phyloP scores from a whole-genome alignment of 257 asterid species.

The Paraleonurus japonicus region DNA sequence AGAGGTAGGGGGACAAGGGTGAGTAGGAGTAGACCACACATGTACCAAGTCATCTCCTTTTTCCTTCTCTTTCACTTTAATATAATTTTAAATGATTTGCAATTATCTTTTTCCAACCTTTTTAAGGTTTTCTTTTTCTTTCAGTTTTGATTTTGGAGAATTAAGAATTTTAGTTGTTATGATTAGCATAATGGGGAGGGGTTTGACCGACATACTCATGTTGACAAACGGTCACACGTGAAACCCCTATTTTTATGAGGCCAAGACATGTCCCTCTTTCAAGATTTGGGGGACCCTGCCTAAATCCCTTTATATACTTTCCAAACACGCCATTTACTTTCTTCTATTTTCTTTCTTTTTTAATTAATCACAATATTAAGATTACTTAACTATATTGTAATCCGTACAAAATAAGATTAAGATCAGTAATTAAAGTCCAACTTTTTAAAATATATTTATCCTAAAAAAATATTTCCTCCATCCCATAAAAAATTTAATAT shows the following conservation, averaged over 20 bases:
- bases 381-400: background rate
- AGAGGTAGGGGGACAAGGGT: slow-evolving; percentile 16
- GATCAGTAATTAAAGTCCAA: too few species aligned
- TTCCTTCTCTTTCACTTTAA: slow-evolving; percentile 19
- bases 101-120: slow-evolving; percentile 22
- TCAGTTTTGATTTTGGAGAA: slow-evolving; percentile 10
- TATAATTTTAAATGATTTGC: slow-evolving; percentile 20
- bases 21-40: slow-evolving; percentile 44
- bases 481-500: too few species aligned
- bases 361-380: background rate
- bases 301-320: slow-evolving; percentile 8
- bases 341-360: background rate
- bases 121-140: slow-evolving; percentile 23
- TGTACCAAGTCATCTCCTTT: slow-evolving; percentile 29
- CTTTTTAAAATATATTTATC: too few species aligned
- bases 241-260: slow-evolving; percentile 38
- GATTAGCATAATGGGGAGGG: slow-evolving; percentile 40
- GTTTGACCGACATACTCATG: slow-evolving; percentile 62
- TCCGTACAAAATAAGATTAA: background rate
- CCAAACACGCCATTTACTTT: slow-evolving; percentile 8
- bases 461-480: too few species aligned
- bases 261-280: slow-evolving; percentile 44
- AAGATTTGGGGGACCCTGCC: slow-evolving; percentile 52
- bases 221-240: slow-evolving; percentile 63
- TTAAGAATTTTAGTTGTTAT: slow-evolving; percentile 28